Percentiles rank a stretch among this genome's conserved stretches.
phyloP scores from a whole-genome alignment of 1,284 basidiomycete species.

The Tremellales sp. region DNA sequence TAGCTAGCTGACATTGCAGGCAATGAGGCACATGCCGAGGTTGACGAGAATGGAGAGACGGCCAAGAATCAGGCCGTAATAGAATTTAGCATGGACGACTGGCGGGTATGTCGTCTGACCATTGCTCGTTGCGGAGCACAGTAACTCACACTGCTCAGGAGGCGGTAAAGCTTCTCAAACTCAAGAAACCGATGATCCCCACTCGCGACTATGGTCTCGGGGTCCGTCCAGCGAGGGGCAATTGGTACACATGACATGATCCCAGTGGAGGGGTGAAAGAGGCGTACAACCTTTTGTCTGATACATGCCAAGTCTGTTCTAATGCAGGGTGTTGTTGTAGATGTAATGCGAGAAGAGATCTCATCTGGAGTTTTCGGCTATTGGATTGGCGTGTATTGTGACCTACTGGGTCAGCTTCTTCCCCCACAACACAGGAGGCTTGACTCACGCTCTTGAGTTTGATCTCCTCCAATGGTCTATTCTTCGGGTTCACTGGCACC shows the following conservation, averaged over 20 bases:
- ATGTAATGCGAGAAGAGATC: not conserved
- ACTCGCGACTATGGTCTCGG: slow-evolving; percentile 19
- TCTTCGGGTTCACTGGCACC: slow-evolving; percentile 84
- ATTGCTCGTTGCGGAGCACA: not conserved
- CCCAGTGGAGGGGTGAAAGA: too few relatives aligned
- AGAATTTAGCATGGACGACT: slow-evolving; percentile 51
- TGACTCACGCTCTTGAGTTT: slow-evolving; percentile 66
- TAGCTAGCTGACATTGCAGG: not conserved
- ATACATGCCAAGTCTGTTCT: too few relatives aligned
- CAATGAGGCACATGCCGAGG: slow-evolving; percentile 12
- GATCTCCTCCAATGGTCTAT: slow-evolving; percentile 79
- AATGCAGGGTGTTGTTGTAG: too few relatives aligned
- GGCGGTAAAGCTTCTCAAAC: slow-evolving; percentile 48
- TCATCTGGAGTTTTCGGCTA: slow-evolving; percentile 38
- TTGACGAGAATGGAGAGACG: slow-evolving; percentile 27
- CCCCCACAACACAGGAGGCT: not conserved
- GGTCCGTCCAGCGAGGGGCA: not conserved
- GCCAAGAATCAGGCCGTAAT: slow-evolving; percentile 52
- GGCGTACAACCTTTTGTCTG: too few relatives aligned
- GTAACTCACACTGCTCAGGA: slow-evolving; percentile 25
- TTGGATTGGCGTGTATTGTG: slow-evolving; percentile 90
- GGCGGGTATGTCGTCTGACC: slow-evolving; percentile 33
- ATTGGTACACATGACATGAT: not conserved
- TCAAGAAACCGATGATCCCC: slow-evolving; percentile 49
- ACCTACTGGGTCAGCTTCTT: slow-evolving; percentile 54